A percentile compares a stretch with the other conserved stretches of the same genome.
Conservation (phyloP, 306 rosid genomes). For the Echinosophora koreensis region DNA sequence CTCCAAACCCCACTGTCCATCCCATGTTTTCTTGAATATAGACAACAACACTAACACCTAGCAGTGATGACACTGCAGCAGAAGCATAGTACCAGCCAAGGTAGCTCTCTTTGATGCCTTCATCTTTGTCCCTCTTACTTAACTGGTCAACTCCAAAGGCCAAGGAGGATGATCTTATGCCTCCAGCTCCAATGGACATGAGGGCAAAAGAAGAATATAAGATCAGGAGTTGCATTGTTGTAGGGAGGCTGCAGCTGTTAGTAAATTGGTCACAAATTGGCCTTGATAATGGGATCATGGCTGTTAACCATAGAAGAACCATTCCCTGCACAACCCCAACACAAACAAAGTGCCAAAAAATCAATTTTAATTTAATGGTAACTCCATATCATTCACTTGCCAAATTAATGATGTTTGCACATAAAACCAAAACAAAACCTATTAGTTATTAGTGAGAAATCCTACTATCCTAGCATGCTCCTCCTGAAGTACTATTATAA, state of each 20-base stretch:
- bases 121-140: slow-evolving; percentile 13
- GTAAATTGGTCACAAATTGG: slow-evolving; percentile 37
- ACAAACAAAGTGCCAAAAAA: not conserved
- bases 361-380: not conserved
- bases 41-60: slow-evolving; percentile 44
- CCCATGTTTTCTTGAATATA: slow-evolving; percentile 50
- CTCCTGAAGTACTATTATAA: too few species aligned
- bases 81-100: slow-evolving; percentile 42
- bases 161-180: slow-evolving; percentile 49
- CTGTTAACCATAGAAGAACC: slow-evolving; percentile 55
- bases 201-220: slow-evolving; percentile 51
- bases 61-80: not conserved
- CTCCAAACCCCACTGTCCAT: slow-evolving; percentile 48
- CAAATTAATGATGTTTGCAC: not conserved
- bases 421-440: slow-evolving; percentile 7
- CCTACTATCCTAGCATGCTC: too few species aligned
- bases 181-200: slow-evolving; percentile 51
- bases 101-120: slow-evolving; percentile 42
- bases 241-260: slow-evolving; percentile 28
- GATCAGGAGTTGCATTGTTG: slow-evolving; percentile 36
- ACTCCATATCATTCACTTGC: slow-evolving; percentile 3
- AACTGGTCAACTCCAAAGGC: slow-evolving; percentile 53
- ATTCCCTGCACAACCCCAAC: slow-evolving; percentile 40
- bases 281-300: slow-evolving; percentile 47
- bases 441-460: not conserved